Conservation (phyloP, 1,284 basidiomycete species). For the Sporisorium scitamineum region DNA sequence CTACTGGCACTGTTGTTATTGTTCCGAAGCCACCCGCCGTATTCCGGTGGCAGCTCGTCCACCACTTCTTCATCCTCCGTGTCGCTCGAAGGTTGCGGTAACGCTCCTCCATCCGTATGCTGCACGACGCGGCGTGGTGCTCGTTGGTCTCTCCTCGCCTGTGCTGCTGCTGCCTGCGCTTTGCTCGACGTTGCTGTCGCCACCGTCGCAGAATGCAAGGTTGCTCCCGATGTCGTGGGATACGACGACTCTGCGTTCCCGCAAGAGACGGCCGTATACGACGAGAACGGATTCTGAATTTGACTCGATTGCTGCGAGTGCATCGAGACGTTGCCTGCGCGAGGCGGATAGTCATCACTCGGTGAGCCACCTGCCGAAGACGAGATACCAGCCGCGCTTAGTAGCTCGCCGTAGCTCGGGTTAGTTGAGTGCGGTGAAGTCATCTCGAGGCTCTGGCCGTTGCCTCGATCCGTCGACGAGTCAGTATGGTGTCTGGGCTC, state of each 20-base stretch:
- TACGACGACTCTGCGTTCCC: neutral
- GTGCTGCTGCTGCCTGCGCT: conserved; percentile 19
- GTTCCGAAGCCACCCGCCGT: conserved; percentile 49
- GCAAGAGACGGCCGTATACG: neutral
- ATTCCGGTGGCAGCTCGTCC: conserved; percentile 54
- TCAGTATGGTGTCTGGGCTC: conserved; percentile 20
- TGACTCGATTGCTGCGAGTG: conserved; percentile 31
- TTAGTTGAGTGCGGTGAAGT: conserved; percentile 26
- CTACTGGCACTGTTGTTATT: conserved; percentile 4
- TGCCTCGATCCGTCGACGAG: conserved; percentile 10
- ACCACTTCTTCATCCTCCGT: conserved; percentile 48
- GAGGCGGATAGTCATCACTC: conserved; percentile 22
- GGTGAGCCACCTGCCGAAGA: conserved; percentile 12
- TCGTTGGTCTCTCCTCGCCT: conserved; percentile 25
- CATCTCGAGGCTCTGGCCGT: conserved; percentile 41
- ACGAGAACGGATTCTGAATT: conserved; percentile 23
- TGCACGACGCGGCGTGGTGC: conserved; percentile 30
- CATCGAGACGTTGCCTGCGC: conserved; percentile 15
- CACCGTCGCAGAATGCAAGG: conserved; percentile 16
- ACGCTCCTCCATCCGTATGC: conserved; percentile 49
- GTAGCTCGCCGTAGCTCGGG: conserved; percentile 40
- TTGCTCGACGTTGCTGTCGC: conserved; percentile 15
- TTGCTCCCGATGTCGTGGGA: too few relatives aligned
- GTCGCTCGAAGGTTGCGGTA: conserved; percentile 47
- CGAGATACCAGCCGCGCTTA: conserved; percentile 24